A percentile compares a stretch with the other conserved stretches of the same genome.
phyloP scores from a whole-genome alignment of 2,329 filamentous ascomycete species.

The Myriosclerotinia scirpicola region DNA sequence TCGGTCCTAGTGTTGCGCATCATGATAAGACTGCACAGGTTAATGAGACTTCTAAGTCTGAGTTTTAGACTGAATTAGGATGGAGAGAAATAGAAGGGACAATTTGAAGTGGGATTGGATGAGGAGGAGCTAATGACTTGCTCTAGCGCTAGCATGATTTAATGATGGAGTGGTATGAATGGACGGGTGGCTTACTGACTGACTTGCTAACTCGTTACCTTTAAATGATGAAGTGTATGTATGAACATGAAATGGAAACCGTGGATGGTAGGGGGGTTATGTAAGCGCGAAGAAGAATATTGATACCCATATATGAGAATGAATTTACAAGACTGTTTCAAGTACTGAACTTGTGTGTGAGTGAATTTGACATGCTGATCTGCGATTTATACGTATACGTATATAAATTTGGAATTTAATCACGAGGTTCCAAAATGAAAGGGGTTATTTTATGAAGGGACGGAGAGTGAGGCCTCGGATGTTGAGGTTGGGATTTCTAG shows the following conservation, averaged over 20 bases:
- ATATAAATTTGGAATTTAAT: too few relatives aligned
- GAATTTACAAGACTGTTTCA: background rate
- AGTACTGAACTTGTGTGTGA: too few relatives aligned
- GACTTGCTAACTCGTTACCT: background rate
- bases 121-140: background rate
- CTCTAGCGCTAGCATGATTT: background rate
- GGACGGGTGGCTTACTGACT: background rate
- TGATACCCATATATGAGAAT: slow-evolving; percentile 12
- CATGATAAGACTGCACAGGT: slow-evolving; percentile 8
- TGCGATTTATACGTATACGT: too few relatives aligned
- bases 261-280: slow-evolving; percentile 6
- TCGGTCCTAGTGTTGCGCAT: slow-evolving; percentile 23
- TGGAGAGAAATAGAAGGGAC: background rate
- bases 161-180: slow-evolving; percentile 6
- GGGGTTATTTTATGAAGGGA: too few relatives aligned
- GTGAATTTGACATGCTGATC: too few relatives aligned
- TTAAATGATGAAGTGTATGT: background rate
- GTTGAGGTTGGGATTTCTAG: too few relatives aligned
- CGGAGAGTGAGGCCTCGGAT: too few relatives aligned
- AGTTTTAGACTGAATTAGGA: background rate
- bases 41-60: slow-evolving; percentile 20
- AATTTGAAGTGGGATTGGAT: background rate
- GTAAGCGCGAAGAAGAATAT: background rate
- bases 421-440: too few relatives aligned
- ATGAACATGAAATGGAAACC: background rate